These are phyloP conservation scores for Tillandsia fasciculata DNA, from an alignment of 176 grass and related monocot genomes.

Conservation along the genomic window DNA sequence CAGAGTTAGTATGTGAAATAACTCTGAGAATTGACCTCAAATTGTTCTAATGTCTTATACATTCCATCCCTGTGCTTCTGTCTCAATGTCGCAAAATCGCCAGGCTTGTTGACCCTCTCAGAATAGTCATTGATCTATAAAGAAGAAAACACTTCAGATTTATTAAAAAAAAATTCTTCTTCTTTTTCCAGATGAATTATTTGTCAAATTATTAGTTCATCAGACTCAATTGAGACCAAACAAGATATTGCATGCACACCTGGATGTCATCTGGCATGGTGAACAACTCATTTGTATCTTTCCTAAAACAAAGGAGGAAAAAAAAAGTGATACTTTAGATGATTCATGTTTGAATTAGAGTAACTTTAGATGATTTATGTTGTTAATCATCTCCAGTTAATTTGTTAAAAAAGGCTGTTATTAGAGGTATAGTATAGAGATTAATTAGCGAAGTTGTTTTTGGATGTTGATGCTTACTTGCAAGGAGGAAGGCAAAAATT, in stretches of 20 bases:
- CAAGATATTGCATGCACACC: conserved; percentile 11
- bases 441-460: background rate
- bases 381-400: background rate
- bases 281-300: conserved; percentile 49
- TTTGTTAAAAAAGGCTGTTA: background rate
- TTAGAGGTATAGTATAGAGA: background rate
- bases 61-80: conserved; percentile 70
- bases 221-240: too few relatives aligned
- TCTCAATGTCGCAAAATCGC: conserved; percentile 56
- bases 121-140: conserved; percentile 37
- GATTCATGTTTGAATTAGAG: background rate
- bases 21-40: conserved; percentile 29
- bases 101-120: conserved; percentile 44
- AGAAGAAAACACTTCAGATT: background rate
- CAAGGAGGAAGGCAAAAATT: too few relatives aligned
- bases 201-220: background rate
- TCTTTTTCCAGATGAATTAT: background rate
- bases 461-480: too few relatives aligned
- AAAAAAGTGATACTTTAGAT: background rate
- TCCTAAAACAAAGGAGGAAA: conserved; percentile 30
- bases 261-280: conserved; percentile 64
- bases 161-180: background rate
- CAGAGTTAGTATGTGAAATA: background rate
- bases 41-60: conserved; percentile 49
- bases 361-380: background rate